Base-by-base conservation (phyloP, 495 filamentous ascomycete species). In the Neurospora cerealis region DNA sequence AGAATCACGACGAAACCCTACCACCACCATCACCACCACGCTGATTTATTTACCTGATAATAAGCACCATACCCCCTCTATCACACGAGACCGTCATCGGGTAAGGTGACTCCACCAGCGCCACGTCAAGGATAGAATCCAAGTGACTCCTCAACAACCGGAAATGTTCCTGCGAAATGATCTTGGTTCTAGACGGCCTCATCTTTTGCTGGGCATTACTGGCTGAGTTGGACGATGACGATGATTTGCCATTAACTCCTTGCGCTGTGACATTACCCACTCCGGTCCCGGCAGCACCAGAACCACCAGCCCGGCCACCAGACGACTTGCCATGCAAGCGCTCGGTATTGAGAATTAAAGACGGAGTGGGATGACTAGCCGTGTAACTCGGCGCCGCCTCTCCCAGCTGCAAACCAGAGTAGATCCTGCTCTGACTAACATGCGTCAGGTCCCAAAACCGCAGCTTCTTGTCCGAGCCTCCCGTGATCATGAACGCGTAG, bases 11-110 rank as follows among this genome's bases (percentile, higher is more conserved):
- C 54, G 11, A 32, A 46, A 71, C n/a, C 17, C 70, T 42, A 28
- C 36, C 19, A 40, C 70, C 70, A 24, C 40, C 40, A 41, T 41
- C 40, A 39, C 19, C 19, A 24, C 37, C 69, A 24, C 9, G 19
- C 15, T 38, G 6, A 24, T 40, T 69, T 5, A 13, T 24, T 77
- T 80, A 87, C 75, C 85, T 83, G 72, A 96, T 97, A 42, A 98
- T 90, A 85, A 96, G 97, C 69, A 98, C 89, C 79, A 95, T 90
- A 5, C 96, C 96, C n/a, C 90, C 91, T 76, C 95, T 87, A 84
- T 99, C 96, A 69, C 91, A 95, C 77, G 91, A 95, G 37, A 98
- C 86, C 48, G 92, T 89, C 94, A 98, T 97, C 10, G 93, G 91
- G 81, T 96, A 97, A 69, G 96, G 96, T 73, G 87, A 86, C 83